Evolutionary conservation across 371 early-diverging fungal species (phyloP), one percentile per base, ranked within the genome.

Genomic region (Rhizopus stolonifer): DNA sequence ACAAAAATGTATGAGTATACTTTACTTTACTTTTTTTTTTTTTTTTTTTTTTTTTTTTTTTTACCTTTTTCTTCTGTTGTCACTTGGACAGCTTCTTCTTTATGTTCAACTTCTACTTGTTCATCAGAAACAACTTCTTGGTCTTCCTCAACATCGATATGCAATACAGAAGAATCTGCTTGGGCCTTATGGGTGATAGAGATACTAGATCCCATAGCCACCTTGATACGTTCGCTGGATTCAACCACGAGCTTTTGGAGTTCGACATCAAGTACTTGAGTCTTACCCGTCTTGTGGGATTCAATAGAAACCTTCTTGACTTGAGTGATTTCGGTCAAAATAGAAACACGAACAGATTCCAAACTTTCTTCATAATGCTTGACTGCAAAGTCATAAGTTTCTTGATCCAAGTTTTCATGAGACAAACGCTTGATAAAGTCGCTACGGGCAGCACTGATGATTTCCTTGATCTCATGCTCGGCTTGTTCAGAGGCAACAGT

Each of bases 91-190:
- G 54, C 26, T 7, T 54, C 39, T 23, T 54, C 45, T 14, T 54
- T 34, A 26, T 39, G 22, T 14, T 53, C 57, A 53, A 49, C 52
- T 0, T 58, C 58, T n/a, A 63, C 11, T 43, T 64, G 33, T 52
- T 74, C 48, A 52, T 70, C 52, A 48, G 64, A 53, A 54, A 68
- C 29, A 38, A 74, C 51, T 57, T 65, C 31, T 52, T 49, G 40
- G 54, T 65, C 36, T 38, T 66, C 50, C 13, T 52, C 54, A 3
- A 57, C 34, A 14, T 62, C 58, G 21, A 58, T 54, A 15, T 63
- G 44, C 11, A 63, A 17, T 7, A 48, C 53, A 38, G 32, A 49
- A 26, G 45, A 21, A 10, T 15, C 21, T 3, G 32, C 24, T 17
- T 54, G 42, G 13, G 54, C 32, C 58, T 66, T 56, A 11, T 67